Percentiles rank a stretch among this genome's conserved stretches.
These are phyloP conservation scores for Coprinellus micaceus DNA, from an alignment of 768 basidiomycete species.

Conservation along the genomic window DNA sequence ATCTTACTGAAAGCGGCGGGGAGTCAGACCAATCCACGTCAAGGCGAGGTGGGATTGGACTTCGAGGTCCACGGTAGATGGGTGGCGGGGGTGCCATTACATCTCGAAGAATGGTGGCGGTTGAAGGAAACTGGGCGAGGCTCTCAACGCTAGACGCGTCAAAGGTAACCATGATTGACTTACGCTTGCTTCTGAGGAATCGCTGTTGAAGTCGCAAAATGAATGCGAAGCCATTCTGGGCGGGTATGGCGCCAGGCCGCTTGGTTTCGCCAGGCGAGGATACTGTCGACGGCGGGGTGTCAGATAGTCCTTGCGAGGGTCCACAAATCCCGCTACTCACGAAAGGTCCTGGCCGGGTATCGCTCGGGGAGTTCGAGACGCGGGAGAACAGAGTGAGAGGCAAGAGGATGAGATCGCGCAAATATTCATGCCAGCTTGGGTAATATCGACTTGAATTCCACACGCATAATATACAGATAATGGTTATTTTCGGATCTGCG, in stretches of 20 bases:
- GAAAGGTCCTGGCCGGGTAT: background rate
- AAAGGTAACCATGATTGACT: background rate
- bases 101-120: background rate
- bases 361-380: background rate
- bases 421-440: constrained; percentile 7
- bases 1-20: constrained; percentile 1
- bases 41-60: constrained; percentile 7
- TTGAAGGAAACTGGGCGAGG: background rate
- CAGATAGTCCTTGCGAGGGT: too few species aligned
- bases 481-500: background rate
- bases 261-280: background rate
- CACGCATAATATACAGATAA: background rate
- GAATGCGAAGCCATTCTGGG: background rate
- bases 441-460: background rate
- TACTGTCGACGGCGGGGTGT: background rate
- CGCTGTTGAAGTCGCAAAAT: constrained; percentile 11
- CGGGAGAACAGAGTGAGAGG: background rate
- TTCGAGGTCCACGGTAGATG: background rate
- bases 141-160: too few species aligned
- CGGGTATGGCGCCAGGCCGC: background rate
- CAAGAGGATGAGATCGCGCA: background rate
- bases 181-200: constrained; percentile 2
- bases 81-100: background rate
- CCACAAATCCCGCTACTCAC: background rate
- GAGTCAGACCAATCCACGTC: constrained; percentile 10